Evolutionary conservation across 2,329 filamentous ascomycete species (phyloP).

Genomic region (Colletotrichum endophyticum): DNA sequence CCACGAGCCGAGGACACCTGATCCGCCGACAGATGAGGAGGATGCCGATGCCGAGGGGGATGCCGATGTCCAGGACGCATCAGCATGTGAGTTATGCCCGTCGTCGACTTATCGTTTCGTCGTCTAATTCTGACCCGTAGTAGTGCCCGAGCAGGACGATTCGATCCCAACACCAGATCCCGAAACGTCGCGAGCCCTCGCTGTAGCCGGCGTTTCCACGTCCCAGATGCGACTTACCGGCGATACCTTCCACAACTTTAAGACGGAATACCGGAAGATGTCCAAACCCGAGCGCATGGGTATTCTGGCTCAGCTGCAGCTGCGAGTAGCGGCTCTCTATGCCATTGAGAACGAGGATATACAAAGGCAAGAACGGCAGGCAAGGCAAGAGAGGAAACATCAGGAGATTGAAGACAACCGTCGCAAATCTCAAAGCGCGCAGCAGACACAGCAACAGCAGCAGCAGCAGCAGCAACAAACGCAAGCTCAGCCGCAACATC

Average conservation of each 20-base stretch:
- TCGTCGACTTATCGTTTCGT: neutral
- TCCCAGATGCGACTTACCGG: conserved; percentile 43
- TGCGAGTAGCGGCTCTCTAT: conserved; percentile 48
- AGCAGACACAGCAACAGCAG: conserved; percentile 26
- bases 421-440: conserved; percentile 28
- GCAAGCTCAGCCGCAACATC: conserved; percentile 9
- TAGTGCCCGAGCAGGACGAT: neutral
- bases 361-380: conserved; percentile 43
- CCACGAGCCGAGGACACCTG: conserved; percentile 48
- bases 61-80: conserved; percentile 26
- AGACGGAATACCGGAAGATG: conserved; percentile 48
- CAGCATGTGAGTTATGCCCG: conserved; percentile 1
- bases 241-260: conserved; percentile 49
- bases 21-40: conserved; percentile 40
- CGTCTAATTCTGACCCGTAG: neutral
- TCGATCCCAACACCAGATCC: conserved; percentile 28
- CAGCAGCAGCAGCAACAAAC: conserved; percentile 14
- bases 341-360: conserved; percentile 49
- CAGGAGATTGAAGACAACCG: conserved; percentile 40
- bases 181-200: conserved; percentile 41
- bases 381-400: conserved; percentile 42
- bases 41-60: conserved; percentile 34
- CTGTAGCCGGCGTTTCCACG: conserved; percentile 44
- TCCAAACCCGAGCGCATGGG: conserved; percentile 42
- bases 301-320: conserved; percentile 43